Conservation (phyloP, 257 asterid species). For the Gardenia jasminoides region DNA sequence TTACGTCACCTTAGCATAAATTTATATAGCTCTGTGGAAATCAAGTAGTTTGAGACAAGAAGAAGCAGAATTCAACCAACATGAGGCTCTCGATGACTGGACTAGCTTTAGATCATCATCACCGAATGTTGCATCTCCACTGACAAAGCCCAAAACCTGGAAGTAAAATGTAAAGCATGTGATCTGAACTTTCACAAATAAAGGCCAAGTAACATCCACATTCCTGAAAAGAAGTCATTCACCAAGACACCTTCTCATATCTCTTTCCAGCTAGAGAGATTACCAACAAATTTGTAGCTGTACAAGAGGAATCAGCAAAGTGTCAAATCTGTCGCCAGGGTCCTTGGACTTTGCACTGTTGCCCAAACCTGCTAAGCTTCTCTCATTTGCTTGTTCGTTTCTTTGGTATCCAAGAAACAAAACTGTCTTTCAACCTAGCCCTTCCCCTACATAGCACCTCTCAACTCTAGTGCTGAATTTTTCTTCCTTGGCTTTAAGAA, state of each 20-base stretch:
- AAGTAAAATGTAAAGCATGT: conserved; percentile 2
- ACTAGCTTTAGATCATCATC: conserved; percentile 46
- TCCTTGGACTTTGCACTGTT: no score
- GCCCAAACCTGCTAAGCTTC: no score
- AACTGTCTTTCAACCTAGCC: no score
- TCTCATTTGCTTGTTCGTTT: no score
- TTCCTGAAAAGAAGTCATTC: conserved; percentile 1
- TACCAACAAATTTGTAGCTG: no score
- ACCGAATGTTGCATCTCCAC: conserved; percentile 38
- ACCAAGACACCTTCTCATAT: conserved; percentile 39
- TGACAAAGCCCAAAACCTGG: conserved; percentile 57
- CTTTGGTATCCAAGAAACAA: no score
- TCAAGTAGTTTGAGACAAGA: conserved; percentile 53
- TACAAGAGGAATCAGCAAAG: no score
- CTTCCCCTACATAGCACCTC: no score
- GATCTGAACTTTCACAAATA: neutral
- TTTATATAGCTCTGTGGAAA: conserved; percentile 43
- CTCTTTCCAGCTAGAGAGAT: conserved; percentile 53
- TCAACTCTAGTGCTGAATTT: no score
- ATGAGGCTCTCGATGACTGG: conserved; percentile 45
- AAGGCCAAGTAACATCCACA: conserved; percentile 1
- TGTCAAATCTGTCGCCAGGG: no score
- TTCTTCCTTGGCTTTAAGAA: no score
- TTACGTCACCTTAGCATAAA: conserved; percentile 53
- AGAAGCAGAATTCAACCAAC: conserved; percentile 78